A percentile compares a stretch with the other conserved stretches of the same genome.
phyloP scores from a whole-genome alignment of 768 basidiomycete species.

The Kwoniella sp. region DNA sequence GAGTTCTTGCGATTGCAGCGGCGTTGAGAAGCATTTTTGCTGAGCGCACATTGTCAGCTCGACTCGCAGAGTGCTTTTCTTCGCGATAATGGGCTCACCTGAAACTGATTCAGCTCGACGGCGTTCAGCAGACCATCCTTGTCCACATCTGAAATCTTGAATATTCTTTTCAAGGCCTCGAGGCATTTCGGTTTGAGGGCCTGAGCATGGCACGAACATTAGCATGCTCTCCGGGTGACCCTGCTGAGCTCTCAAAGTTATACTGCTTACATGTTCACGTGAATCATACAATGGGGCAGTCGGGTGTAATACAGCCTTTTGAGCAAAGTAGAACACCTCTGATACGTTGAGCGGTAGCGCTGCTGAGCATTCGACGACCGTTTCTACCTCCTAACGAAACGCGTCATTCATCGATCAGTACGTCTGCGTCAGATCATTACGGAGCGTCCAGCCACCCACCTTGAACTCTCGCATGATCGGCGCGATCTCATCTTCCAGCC shows the following conservation, averaged over 20 bases:
- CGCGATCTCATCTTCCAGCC: slow-evolving; percentile 87
- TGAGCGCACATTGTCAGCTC: slow-evolving; percentile 48
- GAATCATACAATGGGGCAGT: slow-evolving; percentile 97
- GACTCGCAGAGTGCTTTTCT: not conserved
- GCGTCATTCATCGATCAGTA: too few relatives aligned
- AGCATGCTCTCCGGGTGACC: not conserved
- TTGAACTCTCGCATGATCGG: slow-evolving; percentile 99
- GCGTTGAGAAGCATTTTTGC: slow-evolving; percentile 94
- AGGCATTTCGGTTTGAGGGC: slow-evolving; percentile 89
- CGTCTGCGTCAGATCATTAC: too few relatives aligned
- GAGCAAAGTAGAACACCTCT: slow-evolving; percentile 97
- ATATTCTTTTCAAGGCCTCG: slow-evolving; percentile 85
- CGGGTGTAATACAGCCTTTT: slow-evolving; percentile 95
- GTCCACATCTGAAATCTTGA: slow-evolving; percentile 91
- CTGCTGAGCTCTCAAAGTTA: not conserved
- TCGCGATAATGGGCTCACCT: slow-evolving; percentile 64
- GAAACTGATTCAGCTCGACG: slow-evolving; percentile 92
- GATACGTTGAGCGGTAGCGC: slow-evolving; percentile 87
- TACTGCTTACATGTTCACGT: slow-evolving; percentile 81
- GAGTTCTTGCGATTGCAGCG: slow-evolving; percentile 86
- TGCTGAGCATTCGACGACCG: slow-evolving; percentile 91
- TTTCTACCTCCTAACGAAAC: slow-evolving; percentile 90
- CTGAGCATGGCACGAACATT: too few relatives aligned
- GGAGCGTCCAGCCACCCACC: slow-evolving; percentile 58
- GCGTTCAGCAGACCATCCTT: slow-evolving; percentile 91